Evolutionary conservation across 805 yeast genomes (phyloP).

Genomic region (Danielozyma ontarioensis): DNA sequence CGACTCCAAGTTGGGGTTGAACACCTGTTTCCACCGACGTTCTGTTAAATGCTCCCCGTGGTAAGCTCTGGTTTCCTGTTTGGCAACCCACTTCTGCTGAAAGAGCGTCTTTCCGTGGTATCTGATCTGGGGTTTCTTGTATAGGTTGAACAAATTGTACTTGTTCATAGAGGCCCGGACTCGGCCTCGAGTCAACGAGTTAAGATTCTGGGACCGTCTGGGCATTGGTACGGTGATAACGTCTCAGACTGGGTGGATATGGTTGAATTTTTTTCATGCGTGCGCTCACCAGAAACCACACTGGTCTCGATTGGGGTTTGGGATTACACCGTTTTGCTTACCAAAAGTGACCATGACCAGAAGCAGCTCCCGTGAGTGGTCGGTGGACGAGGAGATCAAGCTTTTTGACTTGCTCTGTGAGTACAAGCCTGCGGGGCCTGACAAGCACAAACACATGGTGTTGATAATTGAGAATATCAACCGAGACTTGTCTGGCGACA

Average conservation of each 20-base stretch:
- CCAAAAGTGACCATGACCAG: background rate
- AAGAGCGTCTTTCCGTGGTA: conserved; percentile 64
- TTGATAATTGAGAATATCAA: conserved; percentile 37
- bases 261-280: background rate
- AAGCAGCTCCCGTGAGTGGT: conserved; percentile 38
- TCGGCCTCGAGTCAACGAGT: conserved; percentile 61
- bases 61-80: conserved; percentile 87
- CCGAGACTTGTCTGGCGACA: conserved; percentile 15
- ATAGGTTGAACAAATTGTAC: conserved; percentile 81
- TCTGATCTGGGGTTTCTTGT: conserved; percentile 59
- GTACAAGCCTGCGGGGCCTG: conserved; percentile 62
- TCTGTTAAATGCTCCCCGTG: conserved; percentile 95
- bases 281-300: too few relatives aligned
- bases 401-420: conserved; percentile 59
- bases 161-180: conserved; percentile 90
- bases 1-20: conserved; percentile 67
- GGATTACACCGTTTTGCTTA: too few relatives aligned
- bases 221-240: too few relatives aligned
- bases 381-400: conserved; percentile 54
- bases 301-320: too few relatives aligned
- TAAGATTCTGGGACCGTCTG: conserved; percentile 51
- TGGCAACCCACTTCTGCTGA: conserved; percentile 90
- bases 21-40: conserved; percentile 67
- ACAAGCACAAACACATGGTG: conserved; percentile 39
- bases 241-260: too few relatives aligned